phyloP scores from a whole-genome alignment of 1,284 basidiomycete genomes.

The Uromyces viciae-fabae region DNA sequence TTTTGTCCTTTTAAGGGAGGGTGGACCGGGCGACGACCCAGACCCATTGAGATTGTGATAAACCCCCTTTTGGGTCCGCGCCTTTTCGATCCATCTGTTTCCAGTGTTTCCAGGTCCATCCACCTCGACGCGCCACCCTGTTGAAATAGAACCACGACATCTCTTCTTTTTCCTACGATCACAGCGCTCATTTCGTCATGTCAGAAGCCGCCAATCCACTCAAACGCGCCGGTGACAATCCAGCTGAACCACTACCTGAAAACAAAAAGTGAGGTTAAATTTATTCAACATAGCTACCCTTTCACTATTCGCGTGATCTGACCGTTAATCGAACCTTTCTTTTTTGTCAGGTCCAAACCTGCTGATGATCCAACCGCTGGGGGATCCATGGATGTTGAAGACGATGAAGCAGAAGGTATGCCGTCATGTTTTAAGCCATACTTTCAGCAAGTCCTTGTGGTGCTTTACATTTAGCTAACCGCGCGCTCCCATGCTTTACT shows the following conservation, averaged over 20 bases:
- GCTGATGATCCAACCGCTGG: constrained; percentile 6
- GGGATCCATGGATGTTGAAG: constrained; percentile 26
- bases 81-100: too few species aligned
- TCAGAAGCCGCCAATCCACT: constrained; percentile 29
- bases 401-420: constrained; percentile 21
- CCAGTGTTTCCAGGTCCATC: too few species aligned
- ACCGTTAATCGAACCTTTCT: not conserved
- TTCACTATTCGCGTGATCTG: not conserved
- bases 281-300: not conserved
- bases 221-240: constrained; percentile 23
- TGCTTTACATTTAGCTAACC: not conserved
- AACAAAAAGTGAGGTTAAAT: constrained; percentile 13
- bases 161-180: not conserved
- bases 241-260: constrained; percentile 7
- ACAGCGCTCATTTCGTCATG: constrained; percentile 7
- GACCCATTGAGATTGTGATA: too few species aligned
- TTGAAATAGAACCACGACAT: not conserved
- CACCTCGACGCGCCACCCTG: not conserved
- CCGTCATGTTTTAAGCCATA: not conserved
- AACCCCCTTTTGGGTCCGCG: too few species aligned
- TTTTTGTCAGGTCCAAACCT: constrained; percentile 16
- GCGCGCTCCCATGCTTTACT: not conserved
- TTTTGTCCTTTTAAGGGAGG: too few species aligned
- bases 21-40: too few species aligned
- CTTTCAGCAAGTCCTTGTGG: not conserved